Conservation (phyloP, 371 early-diverging fungal genomes). For the Gilbertella persicaria region DNA sequence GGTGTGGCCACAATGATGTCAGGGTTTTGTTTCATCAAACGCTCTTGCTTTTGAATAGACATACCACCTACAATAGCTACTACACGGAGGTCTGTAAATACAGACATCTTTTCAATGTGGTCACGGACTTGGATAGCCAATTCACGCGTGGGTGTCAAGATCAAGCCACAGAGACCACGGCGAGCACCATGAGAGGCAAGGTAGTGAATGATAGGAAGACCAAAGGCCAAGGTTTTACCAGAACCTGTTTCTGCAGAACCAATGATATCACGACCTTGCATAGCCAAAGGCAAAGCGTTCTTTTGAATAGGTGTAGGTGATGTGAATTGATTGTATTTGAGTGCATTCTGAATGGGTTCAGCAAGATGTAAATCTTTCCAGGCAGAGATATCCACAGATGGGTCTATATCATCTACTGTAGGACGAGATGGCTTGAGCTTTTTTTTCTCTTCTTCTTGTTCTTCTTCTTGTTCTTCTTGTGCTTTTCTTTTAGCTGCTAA, state of each 20-base stretch:
- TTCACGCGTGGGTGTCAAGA: conserved; percentile 93
- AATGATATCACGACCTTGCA: conserved; percentile 84
- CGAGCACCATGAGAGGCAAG: conserved; percentile 44
- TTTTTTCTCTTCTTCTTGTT: conserved; percentile 2
- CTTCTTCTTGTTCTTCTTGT: conserved; percentile 20
- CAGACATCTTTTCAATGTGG: conserved; percentile 66
- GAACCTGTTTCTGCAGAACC: conserved; percentile 98
- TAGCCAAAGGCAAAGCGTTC: conserved; percentile 75
- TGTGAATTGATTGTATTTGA: conserved; percentile 71
- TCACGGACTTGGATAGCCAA: conserved; percentile 88
- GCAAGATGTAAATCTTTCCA: conserved; percentile 61
- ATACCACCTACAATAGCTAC: conserved; percentile 92
- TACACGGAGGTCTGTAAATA: conserved; percentile 58
- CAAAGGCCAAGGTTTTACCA: conserved; percentile 94
- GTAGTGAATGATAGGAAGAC: conserved; percentile 81
- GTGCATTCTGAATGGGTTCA: conserved; percentile 59
- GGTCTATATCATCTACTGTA: conserved; percentile 44
- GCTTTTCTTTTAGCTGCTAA: conserved; percentile 28
- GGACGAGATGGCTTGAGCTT: conserved; percentile 21
- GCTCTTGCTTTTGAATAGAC: conserved; percentile 87
- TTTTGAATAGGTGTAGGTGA: conserved; percentile 96
- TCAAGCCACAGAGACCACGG: conserved; percentile 50
- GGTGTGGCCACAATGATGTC: conserved; percentile 97
- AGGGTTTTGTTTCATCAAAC: conserved; percentile 68
- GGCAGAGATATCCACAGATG: conserved; percentile 55